A percentile compares a stretch with the other conserved stretches of the same genome.
Evolutionary conservation across 2,329 filamentous ascomycete species (phyloP).

Genomic region (Venturia oleaginea): DNA sequence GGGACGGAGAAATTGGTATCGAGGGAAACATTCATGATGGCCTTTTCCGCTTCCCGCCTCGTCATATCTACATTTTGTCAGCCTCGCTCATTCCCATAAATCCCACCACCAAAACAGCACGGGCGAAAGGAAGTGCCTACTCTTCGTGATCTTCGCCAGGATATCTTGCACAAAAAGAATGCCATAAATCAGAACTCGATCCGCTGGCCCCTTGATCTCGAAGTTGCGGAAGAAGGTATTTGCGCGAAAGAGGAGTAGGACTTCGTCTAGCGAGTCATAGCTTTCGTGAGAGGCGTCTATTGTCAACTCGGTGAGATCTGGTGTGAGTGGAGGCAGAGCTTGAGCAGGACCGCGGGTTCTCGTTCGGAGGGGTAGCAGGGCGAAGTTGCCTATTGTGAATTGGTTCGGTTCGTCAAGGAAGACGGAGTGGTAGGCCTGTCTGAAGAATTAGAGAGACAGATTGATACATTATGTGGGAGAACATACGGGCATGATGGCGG

Average conservation of each 20-base stretch:
- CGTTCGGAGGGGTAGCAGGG: constrained; percentile 86
- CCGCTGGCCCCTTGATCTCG: constrained; percentile 92
- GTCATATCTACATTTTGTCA: constrained; percentile 13
- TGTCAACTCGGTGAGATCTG: constrained; percentile 46
- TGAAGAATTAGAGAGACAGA: not conserved
- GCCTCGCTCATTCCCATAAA: not conserved
- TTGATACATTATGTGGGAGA: not conserved
- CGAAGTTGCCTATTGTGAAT: constrained; percentile 77
- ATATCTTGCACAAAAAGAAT: constrained; percentile 93
- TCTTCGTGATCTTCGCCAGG: constrained; percentile 74
- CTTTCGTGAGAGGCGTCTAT: constrained; percentile 78
- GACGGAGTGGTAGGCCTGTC: constrained; percentile 86
- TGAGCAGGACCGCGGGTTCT: constrained; percentile 93
- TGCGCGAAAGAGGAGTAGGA: constrained; percentile 84
- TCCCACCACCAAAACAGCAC: not conserved
- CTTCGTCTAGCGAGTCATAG: constrained; percentile 94
- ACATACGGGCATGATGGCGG: constrained; percentile 10
- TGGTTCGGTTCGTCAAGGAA: constrained; percentile 74
- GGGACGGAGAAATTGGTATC: constrained; percentile 91
- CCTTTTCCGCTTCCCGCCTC: constrained; percentile 38
- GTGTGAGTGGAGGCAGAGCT: constrained; percentile 55
- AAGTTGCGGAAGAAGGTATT: constrained; percentile 99
- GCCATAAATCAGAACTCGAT: constrained; percentile 90
- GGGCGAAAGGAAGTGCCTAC: constrained; percentile 38
- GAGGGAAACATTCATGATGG: constrained; percentile 81